Base-by-base conservation (phyloP, 495 filamentous ascomycete species). In the Lophiotrema nucula region DNA sequence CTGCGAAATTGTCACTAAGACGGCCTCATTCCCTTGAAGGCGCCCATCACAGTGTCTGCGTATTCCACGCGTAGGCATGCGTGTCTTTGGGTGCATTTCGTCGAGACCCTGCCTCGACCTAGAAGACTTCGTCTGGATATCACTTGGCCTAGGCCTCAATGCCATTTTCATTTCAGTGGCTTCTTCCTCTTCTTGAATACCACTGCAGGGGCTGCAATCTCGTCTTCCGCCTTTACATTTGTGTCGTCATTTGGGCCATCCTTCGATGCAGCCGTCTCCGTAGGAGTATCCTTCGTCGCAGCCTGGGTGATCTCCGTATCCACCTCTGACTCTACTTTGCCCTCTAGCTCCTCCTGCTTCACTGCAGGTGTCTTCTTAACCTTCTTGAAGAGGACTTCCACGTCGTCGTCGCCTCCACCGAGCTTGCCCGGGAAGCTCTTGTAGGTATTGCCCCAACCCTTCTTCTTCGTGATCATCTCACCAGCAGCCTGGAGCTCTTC, bases 361-460 rank as follows among this genome's bases (percentile, higher is more conserved):
- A 55, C 27, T 1, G 72, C 72, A 47, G 78, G 74, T 10, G 56
- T 46, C 31, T 37, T 65, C 31, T 67, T 69, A n/a, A 38, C 66
- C 38, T 74, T 77, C 41, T 67, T 70, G 43, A 96, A 71, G 41
- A 95, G 73, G 15, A 80, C 82, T 68, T 95, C 87, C 47, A 96
- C 64, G 71, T 90, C 88, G 19, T 43, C 39, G 19, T 43, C 39
- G 6, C 81, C 82, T 13, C 27, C 53, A 10, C 44, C 53, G 18
- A 70, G 55, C 10, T 70, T 68, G 11, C 77, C 81, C 0, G 87
- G 86, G 70, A 89, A 88, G 24, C 71, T 71, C 69, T 80, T 83
- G 47, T 82, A 83, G 47, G 78, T 81, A 24, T 84, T 83, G 1
- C 90, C 91, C 90, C 91, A 96, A 42, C 74, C 85, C 69, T 76